Evolutionary conservation across 352 stramenopile species (phyloP).

Genomic region (Globisporangium solare): DNA sequence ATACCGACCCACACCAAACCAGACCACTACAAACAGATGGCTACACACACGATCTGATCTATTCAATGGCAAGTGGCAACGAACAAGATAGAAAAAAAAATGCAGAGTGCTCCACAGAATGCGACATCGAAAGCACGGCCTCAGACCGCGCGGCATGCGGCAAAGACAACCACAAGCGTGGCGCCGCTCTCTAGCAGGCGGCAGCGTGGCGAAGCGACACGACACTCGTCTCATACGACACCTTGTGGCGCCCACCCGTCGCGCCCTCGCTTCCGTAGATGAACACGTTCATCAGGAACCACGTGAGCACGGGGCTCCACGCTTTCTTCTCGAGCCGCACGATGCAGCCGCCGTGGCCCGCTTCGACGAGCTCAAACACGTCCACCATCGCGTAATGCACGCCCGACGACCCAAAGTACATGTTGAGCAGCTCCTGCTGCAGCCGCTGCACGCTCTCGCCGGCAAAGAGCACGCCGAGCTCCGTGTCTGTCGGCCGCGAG

Average conservation of each 20-base stretch:
- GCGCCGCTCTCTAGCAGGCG: slow-evolving; percentile 22
- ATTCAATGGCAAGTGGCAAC: too few relatives aligned
- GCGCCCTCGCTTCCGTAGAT: slow-evolving; percentile 75
- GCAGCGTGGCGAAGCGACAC: slow-evolving; percentile 9
- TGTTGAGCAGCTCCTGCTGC: slow-evolving; percentile 64
- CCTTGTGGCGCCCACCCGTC: slow-evolving; percentile 59
- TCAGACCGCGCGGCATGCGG: background rate
- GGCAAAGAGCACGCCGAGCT: slow-evolving; percentile 58
- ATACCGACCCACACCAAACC: too few relatives aligned
- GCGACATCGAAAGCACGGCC: too few relatives aligned
- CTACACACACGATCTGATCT: too few relatives aligned
- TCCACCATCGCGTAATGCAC: slow-evolving; percentile 27
- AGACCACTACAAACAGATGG: too few relatives aligned
- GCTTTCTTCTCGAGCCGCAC: slow-evolving; percentile 45
- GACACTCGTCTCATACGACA: slow-evolving; percentile 52
- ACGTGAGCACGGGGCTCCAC: slow-evolving; percentile 68
- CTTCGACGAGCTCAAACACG: slow-evolving; percentile 21
- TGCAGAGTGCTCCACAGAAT: too few relatives aligned
- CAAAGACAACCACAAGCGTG: background rate
- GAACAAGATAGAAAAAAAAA: too few relatives aligned
- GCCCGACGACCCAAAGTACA: slow-evolving; percentile 46
- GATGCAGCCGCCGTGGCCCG: slow-evolving; percentile 32
- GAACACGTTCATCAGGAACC: slow-evolving; percentile 80
- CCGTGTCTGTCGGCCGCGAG: slow-evolving; percentile 60
- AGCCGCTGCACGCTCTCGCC: slow-evolving; percentile 35